Percentiles rank a stretch among this genome's conserved stretches.
Conservation (phyloP, 257 asterid species). For the Nicotiana tomentosiformis region DNA sequence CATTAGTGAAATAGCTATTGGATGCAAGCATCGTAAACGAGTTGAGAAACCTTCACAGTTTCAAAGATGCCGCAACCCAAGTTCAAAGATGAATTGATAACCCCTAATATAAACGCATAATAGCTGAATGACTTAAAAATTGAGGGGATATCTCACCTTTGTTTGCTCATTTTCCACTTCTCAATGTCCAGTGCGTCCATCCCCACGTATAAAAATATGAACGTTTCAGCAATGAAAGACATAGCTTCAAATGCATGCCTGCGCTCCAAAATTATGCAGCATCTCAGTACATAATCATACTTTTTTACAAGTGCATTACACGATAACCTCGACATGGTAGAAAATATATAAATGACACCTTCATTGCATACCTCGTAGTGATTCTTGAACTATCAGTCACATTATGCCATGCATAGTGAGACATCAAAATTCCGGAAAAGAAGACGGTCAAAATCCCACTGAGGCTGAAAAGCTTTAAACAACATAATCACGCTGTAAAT, state of each 20-base stretch:
- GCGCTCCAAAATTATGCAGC: conserved; percentile 20
- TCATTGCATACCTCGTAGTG: conserved; percentile 53
- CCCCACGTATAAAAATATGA: conserved; percentile 88
- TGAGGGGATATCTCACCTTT: conserved; percentile 37
- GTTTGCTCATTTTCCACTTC: conserved; percentile 79
- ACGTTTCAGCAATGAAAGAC: conserved; percentile 90
- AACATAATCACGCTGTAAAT: conserved; percentile 1
- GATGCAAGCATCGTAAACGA: not conserved
- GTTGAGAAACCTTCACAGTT: not conserved
- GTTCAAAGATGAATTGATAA: not conserved
- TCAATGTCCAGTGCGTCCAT: conserved; percentile 85
- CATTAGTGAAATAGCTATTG: not conserved
- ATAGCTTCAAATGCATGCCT: conserved; percentile 83
- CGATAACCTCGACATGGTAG: not conserved
- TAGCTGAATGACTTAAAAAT: not conserved
- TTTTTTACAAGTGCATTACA: not conserved
- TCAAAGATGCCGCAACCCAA: not conserved
- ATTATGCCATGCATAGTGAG: conserved; percentile 95
- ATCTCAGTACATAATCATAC: not conserved
- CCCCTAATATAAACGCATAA: not conserved
- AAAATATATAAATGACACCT: not conserved
- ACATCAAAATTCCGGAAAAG: conserved; percentile 84
- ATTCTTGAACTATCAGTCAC: conserved; percentile 76
- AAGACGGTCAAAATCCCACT: conserved; percentile 94
- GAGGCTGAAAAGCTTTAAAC: conserved; percentile 47